Conservation (phyloP, 1,284 basidiomycete species). For the Ceratobasidium sp. region DNA sequence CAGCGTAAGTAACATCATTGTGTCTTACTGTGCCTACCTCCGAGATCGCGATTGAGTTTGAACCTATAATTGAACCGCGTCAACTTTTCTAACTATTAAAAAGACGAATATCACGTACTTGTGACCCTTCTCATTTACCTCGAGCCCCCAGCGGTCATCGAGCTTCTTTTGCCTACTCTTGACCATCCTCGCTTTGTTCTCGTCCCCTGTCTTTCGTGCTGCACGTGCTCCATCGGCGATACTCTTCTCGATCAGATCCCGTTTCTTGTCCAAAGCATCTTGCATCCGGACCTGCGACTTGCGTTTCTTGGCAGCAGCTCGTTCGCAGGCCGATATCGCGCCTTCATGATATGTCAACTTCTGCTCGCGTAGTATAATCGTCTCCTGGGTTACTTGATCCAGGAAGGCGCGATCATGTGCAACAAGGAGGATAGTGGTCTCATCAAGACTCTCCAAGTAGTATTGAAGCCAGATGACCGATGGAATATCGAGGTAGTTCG, state of each 20-base stretch:
- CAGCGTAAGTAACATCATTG: not conserved
- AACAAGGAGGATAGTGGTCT: conserved; percentile 69
- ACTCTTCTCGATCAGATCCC: conserved; percentile 62
- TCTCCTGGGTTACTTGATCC: conserved; percentile 74
- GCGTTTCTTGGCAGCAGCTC: conserved; percentile 65
- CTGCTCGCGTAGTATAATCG: conserved; percentile 72
- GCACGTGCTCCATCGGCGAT: conserved; percentile 65
- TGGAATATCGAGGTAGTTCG: conserved; percentile 62
- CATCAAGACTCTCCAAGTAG: conserved; percentile 64
- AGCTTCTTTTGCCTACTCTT: conserved; percentile 74
- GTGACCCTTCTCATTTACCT: conserved; percentile 62
- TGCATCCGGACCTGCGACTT: conserved; percentile 66
- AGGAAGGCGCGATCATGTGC: conserved; percentile 81
- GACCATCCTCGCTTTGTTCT: conserved; percentile 71
- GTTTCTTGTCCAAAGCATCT: conserved; percentile 70
- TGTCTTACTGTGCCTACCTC: conserved; percentile 51
- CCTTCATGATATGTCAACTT: conserved; percentile 73
- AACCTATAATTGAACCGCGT: conserved; percentile 60
- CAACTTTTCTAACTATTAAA: not conserved
- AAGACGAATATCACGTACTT: conserved; percentile 54
- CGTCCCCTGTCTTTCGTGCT: conserved; percentile 73
- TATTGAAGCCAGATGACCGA: conserved; percentile 65
- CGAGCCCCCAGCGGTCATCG: conserved; percentile 69
- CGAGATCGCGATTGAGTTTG: conserved; percentile 74
- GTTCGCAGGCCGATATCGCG: conserved; percentile 70